Conservation (phyloP, 495 filamentous ascomycete species). For the Amniculicola lignicola region DNA sequence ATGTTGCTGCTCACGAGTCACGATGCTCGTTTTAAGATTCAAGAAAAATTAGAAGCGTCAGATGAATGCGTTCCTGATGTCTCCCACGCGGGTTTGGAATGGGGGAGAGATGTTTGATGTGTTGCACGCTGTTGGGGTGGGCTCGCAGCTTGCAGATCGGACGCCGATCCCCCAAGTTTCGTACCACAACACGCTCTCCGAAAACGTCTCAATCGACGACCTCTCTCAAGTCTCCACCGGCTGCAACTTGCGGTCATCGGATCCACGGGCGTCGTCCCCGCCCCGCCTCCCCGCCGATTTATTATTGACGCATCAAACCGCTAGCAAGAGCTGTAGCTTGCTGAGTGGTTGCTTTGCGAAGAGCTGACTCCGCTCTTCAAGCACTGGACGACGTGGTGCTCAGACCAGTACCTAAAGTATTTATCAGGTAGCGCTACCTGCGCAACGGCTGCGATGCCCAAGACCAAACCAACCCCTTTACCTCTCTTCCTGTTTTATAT, state of each 20-base stretch:
- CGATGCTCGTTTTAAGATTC: too few relatives aligned
- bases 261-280: neutral
- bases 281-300: constrained; percentile 2
- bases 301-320: neutral
- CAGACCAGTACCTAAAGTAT: neutral
- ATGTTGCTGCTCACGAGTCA: neutral
- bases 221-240: too few relatives aligned
- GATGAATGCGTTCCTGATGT: neutral
- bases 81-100: constrained; percentile 10
- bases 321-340: neutral
- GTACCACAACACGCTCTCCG: too few relatives aligned
- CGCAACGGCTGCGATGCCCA: constrained; percentile 13
- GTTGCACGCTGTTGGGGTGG: neutral
- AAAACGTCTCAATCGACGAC: too few relatives aligned
- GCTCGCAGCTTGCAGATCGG: neutral
- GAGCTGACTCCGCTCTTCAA: constrained; percentile 3
- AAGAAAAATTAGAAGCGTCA: constrained; percentile 8
- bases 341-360: constrained; percentile 8
- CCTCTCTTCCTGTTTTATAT: constrained; percentile 10
- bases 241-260: constrained; percentile 2
- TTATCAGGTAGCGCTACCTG: constrained; percentile 12
- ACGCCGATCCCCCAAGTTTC: constrained; percentile 5
- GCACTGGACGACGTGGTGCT: neutral
- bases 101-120: neutral
- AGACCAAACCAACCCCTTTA: constrained; percentile 6